Evolutionary conservation across 495 filamentous ascomycete genomes (phyloP).

Genomic region (Penicillium macrosclerotiorum): DNA sequence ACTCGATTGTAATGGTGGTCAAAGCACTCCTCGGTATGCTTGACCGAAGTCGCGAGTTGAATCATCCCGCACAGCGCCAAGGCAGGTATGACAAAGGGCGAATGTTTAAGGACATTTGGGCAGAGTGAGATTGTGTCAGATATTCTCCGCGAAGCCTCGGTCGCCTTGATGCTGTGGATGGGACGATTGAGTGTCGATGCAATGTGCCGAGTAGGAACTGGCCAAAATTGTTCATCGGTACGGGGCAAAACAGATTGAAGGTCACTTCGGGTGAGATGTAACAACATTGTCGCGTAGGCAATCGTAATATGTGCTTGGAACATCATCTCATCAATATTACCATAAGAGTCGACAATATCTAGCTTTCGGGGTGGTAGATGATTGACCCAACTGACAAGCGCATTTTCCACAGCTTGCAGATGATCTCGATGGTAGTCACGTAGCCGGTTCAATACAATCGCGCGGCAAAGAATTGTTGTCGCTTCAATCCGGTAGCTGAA

Average conservation of each 20-base stretch:
- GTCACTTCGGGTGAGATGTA: constrained; percentile 42
- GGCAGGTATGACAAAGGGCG: constrained; percentile 34
- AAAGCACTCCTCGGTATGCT: constrained; percentile 38
- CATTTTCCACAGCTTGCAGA: constrained; percentile 44
- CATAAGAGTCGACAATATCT: constrained; percentile 44
- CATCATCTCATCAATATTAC: constrained; percentile 47
- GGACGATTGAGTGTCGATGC: constrained; percentile 37
- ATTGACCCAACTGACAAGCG: constrained; percentile 45
- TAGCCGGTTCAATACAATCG: constrained; percentile 35
- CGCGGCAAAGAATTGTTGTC: constrained; percentile 33
- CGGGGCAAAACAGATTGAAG: constrained; percentile 30
- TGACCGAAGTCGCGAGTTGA: constrained; percentile 35
- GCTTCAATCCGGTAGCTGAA: constrained; percentile 47
- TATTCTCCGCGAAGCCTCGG: constrained; percentile 39
- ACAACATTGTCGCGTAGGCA: constrained; percentile 39
- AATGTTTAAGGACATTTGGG: constrained; percentile 37
- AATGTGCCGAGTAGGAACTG: constrained; percentile 26
- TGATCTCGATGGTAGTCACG: constrained; percentile 40
- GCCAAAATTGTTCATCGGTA: constrained; percentile 28
- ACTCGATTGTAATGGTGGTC: constrained; percentile 45
- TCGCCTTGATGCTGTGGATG: constrained; percentile 44
- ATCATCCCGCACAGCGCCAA: constrained; percentile 38
- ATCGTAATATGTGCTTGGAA: constrained; percentile 45
- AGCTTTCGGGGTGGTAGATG: constrained; percentile 39
- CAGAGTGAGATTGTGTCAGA: constrained; percentile 40